These are phyloP conservation scores for Plenodomus tracheiphilus DNA, from an alignment of 2,329 filamentous ascomycete genomes.

Conservation along the genomic window DNA sequence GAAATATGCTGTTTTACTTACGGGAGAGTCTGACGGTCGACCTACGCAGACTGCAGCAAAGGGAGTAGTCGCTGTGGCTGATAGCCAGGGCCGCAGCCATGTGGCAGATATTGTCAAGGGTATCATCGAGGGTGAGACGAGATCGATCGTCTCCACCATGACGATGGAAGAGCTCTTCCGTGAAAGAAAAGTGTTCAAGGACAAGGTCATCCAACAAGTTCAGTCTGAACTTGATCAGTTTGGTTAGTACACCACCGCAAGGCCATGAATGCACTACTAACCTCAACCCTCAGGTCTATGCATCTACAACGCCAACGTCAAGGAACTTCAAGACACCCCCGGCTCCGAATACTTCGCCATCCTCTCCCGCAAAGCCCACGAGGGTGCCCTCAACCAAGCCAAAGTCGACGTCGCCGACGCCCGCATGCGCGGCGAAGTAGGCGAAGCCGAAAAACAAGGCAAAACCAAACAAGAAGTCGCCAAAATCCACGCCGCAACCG, in stretches of 20 bases:
- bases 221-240: constrained; percentile 80
- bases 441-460: constrained; percentile 76
- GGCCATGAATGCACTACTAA: not conserved
- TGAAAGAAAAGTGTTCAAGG: constrained; percentile 76
- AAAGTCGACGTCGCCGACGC: constrained; percentile 64
- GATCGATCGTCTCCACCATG: constrained; percentile 82
- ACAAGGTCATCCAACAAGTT: constrained; percentile 65
- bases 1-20: constrained; percentile 82
- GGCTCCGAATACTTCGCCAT: constrained; percentile 83
- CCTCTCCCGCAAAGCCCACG: constrained; percentile 80
- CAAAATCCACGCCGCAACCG: constrained; percentile 84
- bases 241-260: constrained; percentile 56
- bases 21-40: constrained; percentile 60
- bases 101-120: constrained; percentile 86
- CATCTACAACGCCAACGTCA: constrained; percentile 73
- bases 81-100: constrained; percentile 61
- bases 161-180: constrained; percentile 92
- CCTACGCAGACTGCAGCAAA: constrained; percentile 34
- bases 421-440: constrained; percentile 68
- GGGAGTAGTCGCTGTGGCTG: constrained; percentile 47
- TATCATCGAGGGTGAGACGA: constrained; percentile 86
- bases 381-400: constrained; percentile 82
- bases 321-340: constrained; percentile 82
- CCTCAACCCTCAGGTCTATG: not conserved
- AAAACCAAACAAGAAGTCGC: constrained; percentile 83